phyloP scores from a whole-genome alignment of 345 rosid species.

The Linum usitatissimum region DNA sequence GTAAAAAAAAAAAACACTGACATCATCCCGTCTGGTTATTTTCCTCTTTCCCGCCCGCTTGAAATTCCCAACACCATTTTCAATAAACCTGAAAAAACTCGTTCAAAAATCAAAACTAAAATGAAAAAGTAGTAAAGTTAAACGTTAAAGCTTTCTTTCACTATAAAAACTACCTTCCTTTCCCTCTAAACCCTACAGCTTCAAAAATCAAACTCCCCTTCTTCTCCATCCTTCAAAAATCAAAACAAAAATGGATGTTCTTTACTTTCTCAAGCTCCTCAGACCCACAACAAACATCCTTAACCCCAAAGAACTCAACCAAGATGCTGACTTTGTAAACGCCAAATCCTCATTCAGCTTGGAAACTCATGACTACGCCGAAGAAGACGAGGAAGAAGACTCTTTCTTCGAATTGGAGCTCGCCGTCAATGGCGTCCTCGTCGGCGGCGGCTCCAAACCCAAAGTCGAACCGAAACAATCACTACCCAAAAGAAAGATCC shows the following conservation, averaged over 20 bases:
- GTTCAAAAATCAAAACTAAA: too few species aligned
- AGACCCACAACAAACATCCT: conserved; percentile 19
- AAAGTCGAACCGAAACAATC: conserved; percentile 13
- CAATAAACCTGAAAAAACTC: too few species aligned
- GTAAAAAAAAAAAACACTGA: too few species aligned
- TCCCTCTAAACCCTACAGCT: too few species aligned
- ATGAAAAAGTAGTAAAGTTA: not conserved
- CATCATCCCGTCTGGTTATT: too few species aligned
- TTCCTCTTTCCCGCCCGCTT: too few species aligned
- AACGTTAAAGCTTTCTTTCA: not conserved
- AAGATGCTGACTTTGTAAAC: not conserved
- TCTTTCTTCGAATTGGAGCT: conserved; percentile 84
- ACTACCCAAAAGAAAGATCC: conserved; percentile 47
- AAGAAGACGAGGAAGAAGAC: conserved; percentile 72
- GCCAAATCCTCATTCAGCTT: not conserved
- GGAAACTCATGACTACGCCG: conserved; percentile 25
- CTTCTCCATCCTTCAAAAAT: not conserved
- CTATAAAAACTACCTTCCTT: too few species aligned
- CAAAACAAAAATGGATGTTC: conserved; percentile 48
- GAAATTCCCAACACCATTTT: too few species aligned
- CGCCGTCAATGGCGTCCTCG: conserved; percentile 15
- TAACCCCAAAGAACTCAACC: conserved; percentile 19
- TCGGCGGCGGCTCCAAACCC: conserved; percentile 1
- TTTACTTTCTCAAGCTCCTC: conserved; percentile 52
- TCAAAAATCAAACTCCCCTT: too few species aligned